Conservation (phyloP, 345 rosid species). For the Acer negundo region DNA sequence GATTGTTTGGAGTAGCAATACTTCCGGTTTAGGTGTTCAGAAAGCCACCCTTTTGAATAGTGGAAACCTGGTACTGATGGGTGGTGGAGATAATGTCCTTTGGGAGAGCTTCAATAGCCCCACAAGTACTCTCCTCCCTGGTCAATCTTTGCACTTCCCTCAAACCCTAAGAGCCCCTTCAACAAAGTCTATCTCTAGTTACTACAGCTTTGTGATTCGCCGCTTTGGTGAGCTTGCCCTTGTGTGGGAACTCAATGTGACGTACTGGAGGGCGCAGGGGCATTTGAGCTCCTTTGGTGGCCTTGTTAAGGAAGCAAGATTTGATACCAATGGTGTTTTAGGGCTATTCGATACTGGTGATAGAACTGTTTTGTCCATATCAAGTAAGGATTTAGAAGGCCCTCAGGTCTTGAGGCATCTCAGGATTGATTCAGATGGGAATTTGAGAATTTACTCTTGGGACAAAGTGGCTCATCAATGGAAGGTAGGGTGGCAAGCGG, state of each 20-base stretch:
- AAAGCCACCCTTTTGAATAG: slow-evolving; percentile 40
- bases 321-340: slow-evolving; percentile 33
- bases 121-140: slow-evolving; percentile 42
- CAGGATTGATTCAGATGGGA: slow-evolving; percentile 43
- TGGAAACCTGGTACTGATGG: slow-evolving; percentile 41
- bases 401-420: slow-evolving; percentile 35
- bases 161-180: slow-evolving; percentile 41
- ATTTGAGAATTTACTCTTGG: slow-evolving; percentile 44
- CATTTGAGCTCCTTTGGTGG: slow-evolving; percentile 27
- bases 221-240: slow-evolving; percentile 42
- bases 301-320: slow-evolving; percentile 30
- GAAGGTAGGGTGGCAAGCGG: slow-evolving; percentile 46
- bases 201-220: slow-evolving; percentile 32
- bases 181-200: slow-evolving; percentile 35
- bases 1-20: slow-evolving; percentile 37
- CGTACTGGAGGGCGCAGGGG: slow-evolving; percentile 38
- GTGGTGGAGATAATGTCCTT: slow-evolving; percentile 27
- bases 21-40: slow-evolving; percentile 36
- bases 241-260: slow-evolving; percentile 44
- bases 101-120: slow-evolving; percentile 43
- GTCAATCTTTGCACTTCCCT: slow-evolving; percentile 39
- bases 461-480: slow-evolving; percentile 20
- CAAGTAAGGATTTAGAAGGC: slow-evolving; percentile 35
- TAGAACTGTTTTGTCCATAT: slow-evolving; percentile 25
- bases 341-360: slow-evolving; percentile 24